Conservation (phyloP, 805 yeast genomes). For the Wickerhamiella cacticola region DNA sequence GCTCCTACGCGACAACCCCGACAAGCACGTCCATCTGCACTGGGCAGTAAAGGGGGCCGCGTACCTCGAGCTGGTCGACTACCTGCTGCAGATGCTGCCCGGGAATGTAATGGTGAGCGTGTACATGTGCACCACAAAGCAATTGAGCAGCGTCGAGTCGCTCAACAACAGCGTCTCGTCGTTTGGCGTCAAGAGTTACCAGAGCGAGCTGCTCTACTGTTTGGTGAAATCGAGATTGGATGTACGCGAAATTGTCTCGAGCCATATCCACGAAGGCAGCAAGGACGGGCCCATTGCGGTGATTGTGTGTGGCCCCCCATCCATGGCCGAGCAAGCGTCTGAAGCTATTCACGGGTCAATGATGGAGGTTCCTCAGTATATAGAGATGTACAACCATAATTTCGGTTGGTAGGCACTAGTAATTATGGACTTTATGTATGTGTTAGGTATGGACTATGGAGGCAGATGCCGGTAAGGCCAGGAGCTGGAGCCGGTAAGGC, state of each 20-base stretch:
- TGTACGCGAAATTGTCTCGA: conserved; percentile 10
- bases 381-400: conserved; percentile 18
- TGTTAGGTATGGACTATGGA: too few relatives aligned
- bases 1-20: neutral
- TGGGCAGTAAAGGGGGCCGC: conserved; percentile 17
- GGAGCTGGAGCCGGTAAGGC: too few relatives aligned
- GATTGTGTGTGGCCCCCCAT: conserved; percentile 19
- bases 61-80: conserved; percentile 14
- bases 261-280: neutral
- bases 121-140: conserved; percentile 2
- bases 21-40: conserved; percentile 14
- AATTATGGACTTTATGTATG: too few relatives aligned
- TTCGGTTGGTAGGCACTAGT: conserved; percentile 15
- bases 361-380: conserved; percentile 8
- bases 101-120: conserved; percentile 2
- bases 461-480: too few relatives aligned
- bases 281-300: conserved; percentile 13
- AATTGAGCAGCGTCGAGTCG: neutral
- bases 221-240: neutral
- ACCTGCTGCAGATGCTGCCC: conserved; percentile 6
- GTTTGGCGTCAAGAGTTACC: neutral
- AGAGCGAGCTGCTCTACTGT: conserved; percentile 8
- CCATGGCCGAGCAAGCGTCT: conserved; percentile 17
- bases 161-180: conserved; percentile 6
- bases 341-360: conserved; percentile 16